Percentiles rank a stretch among this genome's conserved stretches.
These are phyloP conservation scores for Colletotrichum limetticola DNA, from an alignment of 2,329 filamentous ascomycete genomes.

Conservation along the genomic window DNA sequence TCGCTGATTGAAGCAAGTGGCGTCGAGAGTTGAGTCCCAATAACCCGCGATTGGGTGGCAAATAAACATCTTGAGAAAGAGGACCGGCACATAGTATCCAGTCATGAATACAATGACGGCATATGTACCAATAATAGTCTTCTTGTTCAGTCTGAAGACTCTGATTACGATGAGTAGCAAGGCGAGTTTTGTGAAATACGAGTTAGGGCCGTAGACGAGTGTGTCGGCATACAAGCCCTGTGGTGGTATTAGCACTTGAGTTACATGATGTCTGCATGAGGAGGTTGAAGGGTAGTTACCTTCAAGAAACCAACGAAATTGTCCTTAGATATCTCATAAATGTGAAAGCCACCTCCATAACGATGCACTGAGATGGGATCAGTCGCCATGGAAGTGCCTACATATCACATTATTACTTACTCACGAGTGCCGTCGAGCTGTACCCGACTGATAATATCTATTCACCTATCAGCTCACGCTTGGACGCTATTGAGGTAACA, in stretches of 20 bases:
- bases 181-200: constrained; percentile 51
- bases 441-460: constrained; percentile 44
- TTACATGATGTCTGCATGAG: too few species aligned
- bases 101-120: constrained; percentile 49
- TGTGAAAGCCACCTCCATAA: constrained; percentile 50
- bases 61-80: constrained; percentile 51
- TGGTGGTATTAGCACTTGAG: neutral
- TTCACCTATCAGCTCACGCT: neutral
- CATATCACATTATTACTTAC: constrained; percentile 27
- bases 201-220: constrained; percentile 57
- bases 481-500: rapidly evolving
- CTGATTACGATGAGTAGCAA: constrained; percentile 55
- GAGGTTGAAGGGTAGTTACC: constrained; percentile 36
- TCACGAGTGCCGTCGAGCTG: constrained; percentile 38
- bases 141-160: constrained; percentile 53
- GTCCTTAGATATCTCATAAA: constrained; percentile 43
- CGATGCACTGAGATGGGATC: constrained; percentile 34
- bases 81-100: constrained; percentile 43
- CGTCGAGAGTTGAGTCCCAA: constrained; percentile 45
- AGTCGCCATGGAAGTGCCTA: neutral
- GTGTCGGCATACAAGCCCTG: constrained; percentile 49
- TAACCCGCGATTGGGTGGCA: constrained; percentile 54
- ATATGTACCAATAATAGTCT: constrained; percentile 51
- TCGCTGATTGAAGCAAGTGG: constrained; percentile 48
- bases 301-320: constrained; percentile 48